Evolutionary conservation across 176 grass and related monocot species (phyloP), one percentile per base, ranked within the genome.

Genomic region (Oryza meyeriana): DNA sequence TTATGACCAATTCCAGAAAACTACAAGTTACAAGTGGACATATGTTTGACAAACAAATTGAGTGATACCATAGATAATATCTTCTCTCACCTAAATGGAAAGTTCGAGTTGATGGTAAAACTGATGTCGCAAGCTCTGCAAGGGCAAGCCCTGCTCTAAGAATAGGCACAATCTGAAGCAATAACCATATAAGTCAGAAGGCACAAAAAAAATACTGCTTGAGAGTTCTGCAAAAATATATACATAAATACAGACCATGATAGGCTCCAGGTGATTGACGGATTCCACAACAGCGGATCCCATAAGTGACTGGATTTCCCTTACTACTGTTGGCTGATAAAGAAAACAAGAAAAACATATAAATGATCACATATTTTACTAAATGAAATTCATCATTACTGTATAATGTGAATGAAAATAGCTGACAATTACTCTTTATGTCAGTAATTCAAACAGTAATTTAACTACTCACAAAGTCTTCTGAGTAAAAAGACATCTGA

Each of bases 21-120:
- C 8, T 41, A 10, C 5, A 73, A 73, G 30, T 17, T 75, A 34
- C 30, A 75, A 58, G 24, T 38, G n/a, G 17, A 3, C 2, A 61
- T 30, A 41, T 41, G 7, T 2, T 6, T 29, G 1, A 14, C 61
- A 6, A 12, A n/a, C 13, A 32, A 31, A 18, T 17, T 64, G 27
- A 20, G 44, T 64, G 3, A 8, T 33, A 17, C 1, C 12, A 67
- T 57, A 62, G 32, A 69, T 10, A 26, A 48, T 29, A 61, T 48
- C 11, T 78, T 41, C 61, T 31, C 72, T 85, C 67, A 94, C 92
- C 92, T 61, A 94, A 66, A 61, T 94, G 89, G 71, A 85, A 92
- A 67, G 84, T 90, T 92, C n/a, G 82, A 48, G 92, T 87, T 44
- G 84, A 85, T 22, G 92, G 92, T 65, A 94, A 92, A 87, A 94